Percentiles rank a stretch among this genome's conserved stretches.
Evolutionary conservation across 2,329 filamentous ascomycete species (phyloP).

Genomic region (Camillea tinctor): DNA sequence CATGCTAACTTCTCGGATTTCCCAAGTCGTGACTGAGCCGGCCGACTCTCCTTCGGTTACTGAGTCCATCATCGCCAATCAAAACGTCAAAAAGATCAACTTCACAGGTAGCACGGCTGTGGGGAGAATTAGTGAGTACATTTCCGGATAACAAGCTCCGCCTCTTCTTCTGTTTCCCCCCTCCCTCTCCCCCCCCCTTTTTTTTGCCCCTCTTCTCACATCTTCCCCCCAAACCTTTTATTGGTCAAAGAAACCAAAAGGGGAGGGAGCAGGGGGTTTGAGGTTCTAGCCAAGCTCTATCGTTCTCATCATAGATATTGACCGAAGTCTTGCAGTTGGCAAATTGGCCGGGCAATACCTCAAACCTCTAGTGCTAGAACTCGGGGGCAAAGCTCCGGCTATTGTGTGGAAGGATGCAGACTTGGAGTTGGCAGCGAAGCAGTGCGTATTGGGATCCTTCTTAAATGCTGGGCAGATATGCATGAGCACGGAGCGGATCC

Average conservation of each 20-base stretch:
- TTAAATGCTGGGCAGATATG: slow-evolving; percentile 65
- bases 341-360: slow-evolving; percentile 60
- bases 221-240: background rate
- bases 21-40: slow-evolving; percentile 51
- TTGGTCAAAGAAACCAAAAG: background rate
- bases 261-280: no score
- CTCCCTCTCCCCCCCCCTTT: no score
- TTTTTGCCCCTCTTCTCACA: background rate
- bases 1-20: background rate
- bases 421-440: slow-evolving; percentile 58
- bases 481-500: slow-evolving; percentile 67
- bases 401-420: slow-evolving; percentile 68
- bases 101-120: slow-evolving; percentile 68
- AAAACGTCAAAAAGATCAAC: slow-evolving; percentile 63
- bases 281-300: background rate
- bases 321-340: slow-evolving; percentile 40
- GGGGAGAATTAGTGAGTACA: slow-evolving; percentile 50
- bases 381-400: slow-evolving; percentile 68
- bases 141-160: background rate
- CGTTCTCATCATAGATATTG: background rate
- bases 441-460: slow-evolving; percentile 59
- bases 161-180: background rate
- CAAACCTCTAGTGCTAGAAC: slow-evolving; percentile 67
- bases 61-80: slow-evolving; percentile 59
- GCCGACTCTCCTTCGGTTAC: slow-evolving; percentile 60